Percentiles rank a stretch among this genome's conserved stretches.
These are phyloP conservation scores for Byssothecium circinans DNA, from an alignment of 2,329 filamentous ascomycete species.

Conservation along the genomic window DNA sequence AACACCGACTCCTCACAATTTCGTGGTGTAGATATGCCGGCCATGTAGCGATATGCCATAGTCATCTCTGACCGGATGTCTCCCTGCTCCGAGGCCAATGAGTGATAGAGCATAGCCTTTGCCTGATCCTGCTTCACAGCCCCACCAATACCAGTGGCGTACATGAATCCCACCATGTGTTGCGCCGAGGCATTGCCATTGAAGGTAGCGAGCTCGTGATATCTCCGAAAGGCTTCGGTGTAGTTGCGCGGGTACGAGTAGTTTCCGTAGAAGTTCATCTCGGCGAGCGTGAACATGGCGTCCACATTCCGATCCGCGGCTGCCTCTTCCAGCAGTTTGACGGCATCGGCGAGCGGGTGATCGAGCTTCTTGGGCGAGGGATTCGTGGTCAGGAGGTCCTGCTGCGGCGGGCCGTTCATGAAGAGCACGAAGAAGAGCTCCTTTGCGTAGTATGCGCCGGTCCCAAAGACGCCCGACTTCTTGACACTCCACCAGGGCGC, in stretches of 20 bases:
- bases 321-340: conserved; percentile 61
- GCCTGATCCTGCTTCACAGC: conserved; percentile 84
- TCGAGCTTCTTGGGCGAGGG: conserved; percentile 48
- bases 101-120: conserved; percentile 90
- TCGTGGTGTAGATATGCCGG: conserved; percentile 80
- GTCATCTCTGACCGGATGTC: conserved; percentile 92
- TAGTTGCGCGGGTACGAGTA: conserved; percentile 85
- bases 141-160: conserved; percentile 86
- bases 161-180: conserved; percentile 94
- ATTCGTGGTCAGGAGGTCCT: conserved; percentile 46
- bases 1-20: conserved; percentile 82
- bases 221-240: conserved; percentile 75
- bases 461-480: conserved; percentile 60
- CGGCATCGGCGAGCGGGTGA: conserved; percentile 59
- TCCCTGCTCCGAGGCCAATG: conserved; percentile 82
- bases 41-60: conserved; percentile 80
- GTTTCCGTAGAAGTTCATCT: conserved; percentile 97
- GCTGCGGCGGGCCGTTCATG: conserved; percentile 61
- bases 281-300: conserved; percentile 83
- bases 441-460: conserved; percentile 62
- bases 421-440: conserved; percentile 65
- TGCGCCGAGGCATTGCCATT: conserved; percentile 90
- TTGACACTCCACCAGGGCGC: conserved; percentile 49
- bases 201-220: conserved; percentile 72
- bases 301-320: conserved; percentile 67